A percentile compares a stretch with the other conserved stretches of the same genome.
phyloP scores from a whole-genome alignment of 2,329 filamentous ascomycete genomes.

The Talaromyces sp. region DNA sequence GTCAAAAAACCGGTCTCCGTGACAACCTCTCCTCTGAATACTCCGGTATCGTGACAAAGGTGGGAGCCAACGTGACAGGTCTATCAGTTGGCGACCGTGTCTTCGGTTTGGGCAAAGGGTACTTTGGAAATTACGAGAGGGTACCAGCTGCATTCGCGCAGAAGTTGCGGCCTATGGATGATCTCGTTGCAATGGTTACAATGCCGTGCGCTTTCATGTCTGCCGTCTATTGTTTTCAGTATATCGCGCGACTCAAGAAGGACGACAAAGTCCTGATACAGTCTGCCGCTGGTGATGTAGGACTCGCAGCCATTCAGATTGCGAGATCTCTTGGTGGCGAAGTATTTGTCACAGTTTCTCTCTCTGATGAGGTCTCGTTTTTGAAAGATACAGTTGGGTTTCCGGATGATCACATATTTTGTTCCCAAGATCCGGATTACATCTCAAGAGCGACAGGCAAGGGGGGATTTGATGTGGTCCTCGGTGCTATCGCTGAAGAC shows the following conservation, averaged over 20 bases:
- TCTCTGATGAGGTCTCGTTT: too few species aligned
- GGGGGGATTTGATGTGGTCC: too few species aligned
- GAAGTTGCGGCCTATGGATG: background rate
- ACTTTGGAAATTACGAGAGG: conserved; percentile 20
- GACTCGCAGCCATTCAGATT: background rate
- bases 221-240: background rate
- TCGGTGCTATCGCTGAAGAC: too few species aligned
- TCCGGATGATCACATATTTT: background rate
- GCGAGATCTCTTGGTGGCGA: background rate
- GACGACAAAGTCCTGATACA: background rate
- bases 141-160: conserved; percentile 18
- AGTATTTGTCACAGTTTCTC: background rate
- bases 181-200: background rate
- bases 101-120: conserved; percentile 6
- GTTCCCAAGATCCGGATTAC: background rate
- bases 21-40: background rate
- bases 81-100: conserved; percentile 15
- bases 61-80: background rate
- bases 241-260: background rate
- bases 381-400: too few species aligned
- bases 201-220: background rate
- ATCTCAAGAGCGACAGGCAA: too few species aligned
- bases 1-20: background rate
- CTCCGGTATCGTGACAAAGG: background rate
- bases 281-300: background rate